phyloP scores from a whole-genome alignment of 2,329 filamentous ascomycete genomes.

The Cordyceps cicadae region DNA sequence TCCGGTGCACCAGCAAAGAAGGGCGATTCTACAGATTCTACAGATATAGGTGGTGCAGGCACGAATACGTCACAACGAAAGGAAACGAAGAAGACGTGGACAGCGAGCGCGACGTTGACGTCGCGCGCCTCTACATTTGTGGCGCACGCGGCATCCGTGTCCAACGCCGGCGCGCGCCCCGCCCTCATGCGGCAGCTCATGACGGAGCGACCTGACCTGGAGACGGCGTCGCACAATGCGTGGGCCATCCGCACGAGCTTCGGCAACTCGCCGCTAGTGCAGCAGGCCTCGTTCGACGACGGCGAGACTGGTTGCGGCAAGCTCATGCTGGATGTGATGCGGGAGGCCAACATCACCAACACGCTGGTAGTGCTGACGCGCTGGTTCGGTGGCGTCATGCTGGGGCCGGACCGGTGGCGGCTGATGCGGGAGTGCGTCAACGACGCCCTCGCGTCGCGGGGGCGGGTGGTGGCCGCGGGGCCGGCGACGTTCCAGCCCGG shows the following conservation, averaged over 20 bases:
- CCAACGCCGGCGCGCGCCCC: slow-evolving; percentile 34
- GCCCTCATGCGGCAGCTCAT: slow-evolving; percentile 40
- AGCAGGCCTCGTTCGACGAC: slow-evolving; percentile 50
- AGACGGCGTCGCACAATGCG: slow-evolving; percentile 49
- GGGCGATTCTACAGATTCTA: neutral
- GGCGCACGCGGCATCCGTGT: slow-evolving; percentile 37
- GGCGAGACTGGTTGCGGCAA: slow-evolving; percentile 53
- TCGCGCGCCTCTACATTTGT: slow-evolving; percentile 50
- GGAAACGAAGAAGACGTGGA: slow-evolving; percentile 35
- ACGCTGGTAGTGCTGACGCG: slow-evolving; percentile 51
- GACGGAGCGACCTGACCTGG: slow-evolving; percentile 38
- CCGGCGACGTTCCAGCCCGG: slow-evolving; percentile 25
- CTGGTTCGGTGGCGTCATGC: slow-evolving; percentile 55
- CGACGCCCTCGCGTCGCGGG: slow-evolving; percentile 43
- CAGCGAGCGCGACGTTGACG: slow-evolving; percentile 41
- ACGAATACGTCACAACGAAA: slow-evolving; percentile 10
- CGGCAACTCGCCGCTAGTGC: slow-evolving; percentile 30
- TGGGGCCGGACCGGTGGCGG: slow-evolving; percentile 54
- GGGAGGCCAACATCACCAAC: slow-evolving; percentile 41
- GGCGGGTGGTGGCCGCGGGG: slow-evolving; percentile 19
- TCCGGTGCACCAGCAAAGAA: slow-evolving; percentile 15
- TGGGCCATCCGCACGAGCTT: slow-evolving; percentile 37
- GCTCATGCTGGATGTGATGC: slow-evolving; percentile 46
- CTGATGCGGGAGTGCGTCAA: slow-evolving; percentile 51
- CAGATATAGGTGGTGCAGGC: slow-evolving; percentile 8